These are phyloP conservation scores for Lanmaoa rubissima DNA, from an alignment of 768 basidiomycete genomes.

Conservation along the genomic window DNA sequence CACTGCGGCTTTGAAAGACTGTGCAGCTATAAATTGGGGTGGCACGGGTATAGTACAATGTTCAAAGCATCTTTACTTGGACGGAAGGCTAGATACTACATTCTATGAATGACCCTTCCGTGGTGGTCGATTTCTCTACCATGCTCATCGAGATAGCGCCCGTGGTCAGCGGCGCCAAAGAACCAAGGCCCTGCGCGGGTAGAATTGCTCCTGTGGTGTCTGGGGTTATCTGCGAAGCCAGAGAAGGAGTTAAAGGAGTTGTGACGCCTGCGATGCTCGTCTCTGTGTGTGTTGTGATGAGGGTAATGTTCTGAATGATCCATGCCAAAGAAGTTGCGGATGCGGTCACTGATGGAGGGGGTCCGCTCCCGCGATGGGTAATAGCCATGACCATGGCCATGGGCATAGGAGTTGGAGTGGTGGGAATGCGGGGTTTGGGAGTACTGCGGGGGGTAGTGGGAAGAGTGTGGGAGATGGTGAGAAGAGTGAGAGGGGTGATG, in stretches of 20 bases:
- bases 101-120: constrained; percentile 26
- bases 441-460: background rate
- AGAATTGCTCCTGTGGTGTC: constrained; percentile 14
- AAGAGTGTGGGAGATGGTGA: no score
- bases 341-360: constrained; percentile 35
- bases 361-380: constrained; percentile 15
- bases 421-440: constrained; percentile 4
- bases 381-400: constrained; percentile 8
- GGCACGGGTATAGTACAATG: background rate
- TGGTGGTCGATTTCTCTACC: constrained; percentile 28
- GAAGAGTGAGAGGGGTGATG: background rate
- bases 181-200: constrained; percentile 22
- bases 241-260: constrained; percentile 28
- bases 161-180: constrained; percentile 20
- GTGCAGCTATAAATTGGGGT: background rate
- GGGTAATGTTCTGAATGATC: constrained; percentile 9
- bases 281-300: background rate
- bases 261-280: constrained; percentile 23
- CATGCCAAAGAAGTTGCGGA: constrained; percentile 39
- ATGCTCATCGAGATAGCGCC: constrained; percentile 22
- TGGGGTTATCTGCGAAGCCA: constrained; percentile 18
- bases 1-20: constrained; percentile 46
- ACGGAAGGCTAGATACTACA: constrained; percentile 16
- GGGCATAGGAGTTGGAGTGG: constrained; percentile 14
- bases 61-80: background rate